Conservation (phyloP, 768 basidiomycete species). For the Suillus brevipes region DNA sequence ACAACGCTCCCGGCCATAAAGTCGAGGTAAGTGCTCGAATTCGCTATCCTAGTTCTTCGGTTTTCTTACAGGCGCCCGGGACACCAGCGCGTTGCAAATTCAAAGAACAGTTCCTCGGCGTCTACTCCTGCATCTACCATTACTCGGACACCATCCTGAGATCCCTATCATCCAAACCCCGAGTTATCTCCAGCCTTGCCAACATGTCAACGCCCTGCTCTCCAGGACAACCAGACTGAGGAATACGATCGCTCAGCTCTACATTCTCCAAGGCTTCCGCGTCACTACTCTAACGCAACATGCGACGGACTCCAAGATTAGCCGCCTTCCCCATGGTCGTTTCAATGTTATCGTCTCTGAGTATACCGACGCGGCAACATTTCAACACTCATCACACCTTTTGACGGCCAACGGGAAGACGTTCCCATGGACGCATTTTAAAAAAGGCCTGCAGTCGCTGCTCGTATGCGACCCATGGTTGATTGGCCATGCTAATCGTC, state of each 20-base stretch:
- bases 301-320: background rate
- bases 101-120: conserved; percentile 56
- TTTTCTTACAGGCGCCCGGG: too few species aligned
- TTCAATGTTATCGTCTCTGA: background rate
- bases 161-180: too few species aligned
- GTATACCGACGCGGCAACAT: background rate
- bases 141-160: conserved; percentile 42
- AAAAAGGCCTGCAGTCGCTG: background rate
- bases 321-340: background rate
- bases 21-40: too few species aligned
- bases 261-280: background rate
- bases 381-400: background rate
- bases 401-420: background rate
- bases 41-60: too few species aligned
- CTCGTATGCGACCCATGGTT: background rate
- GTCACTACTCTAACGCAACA: background rate
- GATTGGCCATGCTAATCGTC: background rate
- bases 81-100: conserved; percentile 83
- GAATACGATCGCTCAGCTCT: background rate
- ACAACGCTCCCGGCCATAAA: too few species aligned
- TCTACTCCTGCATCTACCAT: conserved; percentile 44
- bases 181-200: too few species aligned
- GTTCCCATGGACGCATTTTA: background rate
- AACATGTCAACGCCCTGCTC: too few species aligned
- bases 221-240: too few species aligned